Base-by-base conservation (phyloP, 2,329 filamentous ascomycete genomes). In the Pezicula rhizophila region DNA sequence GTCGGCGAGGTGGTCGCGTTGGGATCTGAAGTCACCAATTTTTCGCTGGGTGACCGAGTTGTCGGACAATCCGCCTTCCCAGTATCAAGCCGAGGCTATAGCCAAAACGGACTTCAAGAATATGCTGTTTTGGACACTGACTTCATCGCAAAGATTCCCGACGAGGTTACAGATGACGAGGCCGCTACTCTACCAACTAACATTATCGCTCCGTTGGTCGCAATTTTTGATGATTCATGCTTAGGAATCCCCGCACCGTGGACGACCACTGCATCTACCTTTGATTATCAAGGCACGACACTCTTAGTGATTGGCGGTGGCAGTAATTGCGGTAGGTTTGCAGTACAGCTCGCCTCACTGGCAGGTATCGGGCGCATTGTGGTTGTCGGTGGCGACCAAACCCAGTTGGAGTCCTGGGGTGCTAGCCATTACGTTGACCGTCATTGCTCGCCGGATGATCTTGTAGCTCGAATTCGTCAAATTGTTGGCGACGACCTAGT, bases 391-490 rank as follows among this genome's bases (percentile, higher is more conserved):
- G 64, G 64, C 1, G 48, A 61, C 8, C 61, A 63, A 20, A 51
- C 48, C 4, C 59, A 66, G 46, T 52, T 73, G 25, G 64, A 59
- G 38, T 46, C 31, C 7, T 61, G 58, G n/a, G 70, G 70, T 1
- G 71, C 71, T 1, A 72, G 69, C 1, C 63, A 71, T 52, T 60
- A 72, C 2, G 50, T 72, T 15, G 66, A 70, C 46, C 68, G 70
- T 5, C 63, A 70, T 46, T 62, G 56, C 1, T 51, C 54, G 6
- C 28, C 11, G 12, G 63, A 67, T 2, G 60, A 62, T 4, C 56
- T 70, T 2, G 52, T 60, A 0, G 50, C 47, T 0, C 57, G 63
- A 15, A 64, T 72, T 46, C 61, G 63, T 1, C 59, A 52, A 2
- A 54, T 70, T 6, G 67, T 68, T 1, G 66, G 66, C 3, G 69